Evolutionary conservation across 2,329 filamentous ascomycete species (phyloP), one percentile per base, ranked within the genome.

Genomic region (Aureobasidium sp.): DNA sequence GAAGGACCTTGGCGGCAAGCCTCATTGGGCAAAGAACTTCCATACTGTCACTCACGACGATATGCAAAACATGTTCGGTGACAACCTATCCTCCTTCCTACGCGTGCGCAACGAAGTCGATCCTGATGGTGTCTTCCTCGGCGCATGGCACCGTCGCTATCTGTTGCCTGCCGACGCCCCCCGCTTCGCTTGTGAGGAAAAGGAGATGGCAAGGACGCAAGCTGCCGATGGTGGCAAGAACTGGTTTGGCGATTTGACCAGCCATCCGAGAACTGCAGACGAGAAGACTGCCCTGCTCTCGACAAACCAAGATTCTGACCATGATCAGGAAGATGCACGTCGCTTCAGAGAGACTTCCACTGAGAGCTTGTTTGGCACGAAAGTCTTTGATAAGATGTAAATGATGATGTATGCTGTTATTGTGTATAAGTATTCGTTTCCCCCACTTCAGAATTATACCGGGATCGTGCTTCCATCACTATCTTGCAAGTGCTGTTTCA

Each of bases 21-120:
- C 94, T 23, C 94, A 97, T 79, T 97, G 94, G 93, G 94, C 94
- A 10, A 97, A 97, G 85, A 97, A 97, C 77, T 97, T 97, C 78
- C 82, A 84, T 54, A 85, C 86, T 11, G 84, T 87, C 5, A 80
- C 83, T 7, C 85, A 87, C 15, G 73, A 81, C 0, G 88, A 93
- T 36, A 85, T 97, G 50, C 51, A 65, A 23, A 61, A 50, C 33
- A 88, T 93, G 77, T 97, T 96, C 75, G 91, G 91, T 47, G 77
- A 84, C n/a, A 82, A 90, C 55, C 82, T 97, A 66, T 79, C 84
- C 23, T 80, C 87, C 54, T 97, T 91, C 87, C 83, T 91, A 47
- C 81, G 84, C 33, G 85, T 97, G 9, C 86, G 94, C 62, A 85
- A 91, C 67, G 84, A 89, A 61, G 89, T 88, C 40, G 94, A 97